Percentiles rank a stretch among this genome's conserved stretches.
Conservation (phyloP, 495 filamentous ascomycete species). For the Aspergillus sparsus region DNA sequence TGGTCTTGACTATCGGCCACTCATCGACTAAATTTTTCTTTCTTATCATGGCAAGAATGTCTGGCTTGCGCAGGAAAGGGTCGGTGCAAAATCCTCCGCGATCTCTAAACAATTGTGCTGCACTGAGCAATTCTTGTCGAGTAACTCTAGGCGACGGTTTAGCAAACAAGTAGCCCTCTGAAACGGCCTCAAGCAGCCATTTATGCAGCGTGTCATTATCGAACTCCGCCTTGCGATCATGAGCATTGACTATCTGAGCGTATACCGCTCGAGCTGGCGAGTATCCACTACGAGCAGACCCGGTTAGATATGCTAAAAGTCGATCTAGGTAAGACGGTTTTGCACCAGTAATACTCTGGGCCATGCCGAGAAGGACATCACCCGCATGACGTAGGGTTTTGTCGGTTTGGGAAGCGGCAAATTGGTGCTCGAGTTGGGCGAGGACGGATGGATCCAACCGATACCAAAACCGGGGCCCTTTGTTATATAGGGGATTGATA, state of each 20-base stretch:
- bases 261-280: conserved; percentile 25
- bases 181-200: conserved; percentile 23
- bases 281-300: conserved; percentile 20
- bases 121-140: conserved; percentile 13
- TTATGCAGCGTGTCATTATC: conserved; percentile 10
- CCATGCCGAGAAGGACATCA: conserved; percentile 26
- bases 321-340: conserved; percentile 28
- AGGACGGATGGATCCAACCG: conserved; percentile 23
- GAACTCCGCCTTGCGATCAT: conserved; percentile 15
- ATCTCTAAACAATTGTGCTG: conserved; percentile 20
- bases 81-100: conserved; percentile 28
- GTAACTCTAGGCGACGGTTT: conserved; percentile 1
- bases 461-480: conserved; percentile 29
- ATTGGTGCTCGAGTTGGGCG: conserved; percentile 23
- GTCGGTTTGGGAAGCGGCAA: conserved; percentile 17
- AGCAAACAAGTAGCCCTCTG: conserved; percentile 22
- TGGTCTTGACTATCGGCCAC: conserved; percentile 13
- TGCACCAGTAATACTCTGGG: conserved; percentile 24
- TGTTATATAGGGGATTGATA: conserved; percentile 28
- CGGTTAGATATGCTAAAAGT: conserved; percentile 19
- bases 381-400: conserved; percentile 17
- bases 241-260: conserved; percentile 22
- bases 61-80: conserved; percentile 20
- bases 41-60: conserved; percentile 16
- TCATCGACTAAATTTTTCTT: conserved; percentile 7